Base-by-base conservation (phyloP, 768 basidiomycete genomes). In the Termitomyces sp. region DNA sequence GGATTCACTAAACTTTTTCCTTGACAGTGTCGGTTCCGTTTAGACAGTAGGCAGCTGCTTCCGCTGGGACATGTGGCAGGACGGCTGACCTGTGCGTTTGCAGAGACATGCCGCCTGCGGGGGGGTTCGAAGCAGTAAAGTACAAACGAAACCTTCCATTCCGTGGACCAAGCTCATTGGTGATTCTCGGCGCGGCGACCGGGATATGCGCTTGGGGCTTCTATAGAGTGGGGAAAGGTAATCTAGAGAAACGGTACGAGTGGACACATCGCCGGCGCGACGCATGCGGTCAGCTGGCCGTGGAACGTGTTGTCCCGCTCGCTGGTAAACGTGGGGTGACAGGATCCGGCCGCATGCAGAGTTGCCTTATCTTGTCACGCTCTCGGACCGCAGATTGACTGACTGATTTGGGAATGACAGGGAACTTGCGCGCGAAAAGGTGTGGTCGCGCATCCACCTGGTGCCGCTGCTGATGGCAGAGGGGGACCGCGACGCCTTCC, bases 61-160 rank as follows among this genome's bases (percentile, higher is more conserved):
- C 63, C 60, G 32, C 71, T 70, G 66, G 63, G 63, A 66, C 73
- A 25, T 72, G 70, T 73, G 60, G 37, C 69, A 69, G 43, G 43
- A 48, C n/a, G 43, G 5, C 61, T 66, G 45, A 65, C 62, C 14
- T 36, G n/a, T 43, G 53, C 50, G 61, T 67, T 59, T 63, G 61
- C 76, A 97, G 96, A 77, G 96, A 99, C 71, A 90, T 99, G 87
- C 96, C 96, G 68, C 96, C 96, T 46, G 67, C 86, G 49, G 95
- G 94, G 63, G 96, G 96, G 2, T 99, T 96, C 76, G 94, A 92
- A 71, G 77, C 89, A 34, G 77, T 99, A 77, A 89, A 89, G 75
- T 99, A 98, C 84, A 96, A 94, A 76, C 91, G 96, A 67, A 96
- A 96, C 76, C 85, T 98, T 51, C 95, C 96, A 50, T 79, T 93